Conservation (phyloP, 306 rosid genomes). For the Vigna reflexopilosa region DNA sequence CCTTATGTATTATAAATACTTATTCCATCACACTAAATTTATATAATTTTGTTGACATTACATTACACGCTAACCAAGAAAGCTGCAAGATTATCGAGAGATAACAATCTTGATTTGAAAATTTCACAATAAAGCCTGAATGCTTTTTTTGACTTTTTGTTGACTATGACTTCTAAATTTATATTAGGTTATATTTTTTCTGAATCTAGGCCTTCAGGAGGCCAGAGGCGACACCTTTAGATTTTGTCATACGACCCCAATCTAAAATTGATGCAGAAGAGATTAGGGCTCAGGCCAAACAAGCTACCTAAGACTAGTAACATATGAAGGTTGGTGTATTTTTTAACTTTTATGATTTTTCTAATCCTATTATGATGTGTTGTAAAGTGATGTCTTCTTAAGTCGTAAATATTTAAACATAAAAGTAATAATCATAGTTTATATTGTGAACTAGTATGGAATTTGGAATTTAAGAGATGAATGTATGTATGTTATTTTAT, state of each 20-base stretch:
- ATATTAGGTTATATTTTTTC: conserved; percentile 26
- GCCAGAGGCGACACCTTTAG: conserved; percentile 51
- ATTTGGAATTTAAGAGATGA: too few relatives aligned
- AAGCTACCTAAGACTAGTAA: conserved; percentile 83
- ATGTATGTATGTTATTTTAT: background rate
- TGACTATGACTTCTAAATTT: background rate
- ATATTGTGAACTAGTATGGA: too few relatives aligned
- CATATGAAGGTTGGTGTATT: conserved; percentile 75
- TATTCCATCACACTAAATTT: conserved; percentile 20
- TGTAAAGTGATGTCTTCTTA: too few relatives aligned
- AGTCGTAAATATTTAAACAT: too few relatives aligned
- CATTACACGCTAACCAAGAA: conserved; percentile 70
- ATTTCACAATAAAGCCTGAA: conserved; percentile 70
- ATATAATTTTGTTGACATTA: conserved; percentile 35
- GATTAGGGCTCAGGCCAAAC: conserved; percentile 89
- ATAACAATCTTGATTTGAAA: conserved; percentile 90
- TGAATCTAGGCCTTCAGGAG: conserved; percentile 64
- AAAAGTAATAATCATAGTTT: too few relatives aligned
- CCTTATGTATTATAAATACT: background rate
- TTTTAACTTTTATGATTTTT: background rate
- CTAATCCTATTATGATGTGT: background rate
- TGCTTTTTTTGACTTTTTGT: too few relatives aligned
- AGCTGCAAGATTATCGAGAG: conserved; percentile 87
- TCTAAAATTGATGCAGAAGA: conserved; percentile 95
- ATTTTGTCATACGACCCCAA: conserved; percentile 88